phyloP scores from a whole-genome alignment of 164 flowering plant species.

The Kalanchoe fedtschenkoi region DNA sequence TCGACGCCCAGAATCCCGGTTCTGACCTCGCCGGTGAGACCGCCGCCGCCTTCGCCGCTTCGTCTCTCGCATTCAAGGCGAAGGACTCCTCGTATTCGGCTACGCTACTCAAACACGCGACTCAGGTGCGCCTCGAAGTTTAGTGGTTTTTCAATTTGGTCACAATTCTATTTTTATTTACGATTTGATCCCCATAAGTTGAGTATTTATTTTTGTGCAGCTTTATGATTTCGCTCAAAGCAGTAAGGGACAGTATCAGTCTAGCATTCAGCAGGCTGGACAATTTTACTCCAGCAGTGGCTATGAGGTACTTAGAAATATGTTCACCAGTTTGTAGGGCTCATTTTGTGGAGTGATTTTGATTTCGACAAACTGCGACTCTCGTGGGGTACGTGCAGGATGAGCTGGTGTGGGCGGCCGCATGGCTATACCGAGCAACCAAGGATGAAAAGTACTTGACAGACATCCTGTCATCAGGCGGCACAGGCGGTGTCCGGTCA shows the following conservation, averaged over 20 bases:
- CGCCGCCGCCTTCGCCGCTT: constrained; percentile 70
- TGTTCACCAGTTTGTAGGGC: background rate
- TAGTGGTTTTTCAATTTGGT: background rate
- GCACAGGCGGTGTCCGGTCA: constrained; percentile 25
- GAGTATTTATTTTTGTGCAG: background rate
- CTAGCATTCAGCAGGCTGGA: background rate
- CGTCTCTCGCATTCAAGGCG: constrained; percentile 41
- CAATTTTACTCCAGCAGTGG: background rate
- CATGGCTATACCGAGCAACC: constrained; percentile 21
- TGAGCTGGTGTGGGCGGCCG: constrained; percentile 5
- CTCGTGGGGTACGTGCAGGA: constrained; percentile 1
- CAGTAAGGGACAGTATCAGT: background rate
- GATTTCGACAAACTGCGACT: background rate
- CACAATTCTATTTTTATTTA: background rate
- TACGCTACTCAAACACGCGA: constrained; percentile 14
- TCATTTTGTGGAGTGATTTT: background rate
- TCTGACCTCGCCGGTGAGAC: constrained; percentile 70
- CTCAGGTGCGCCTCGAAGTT: background rate
- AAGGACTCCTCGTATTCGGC: constrained; percentile 25
- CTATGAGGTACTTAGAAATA: background rate
- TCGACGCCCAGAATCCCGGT: constrained; percentile 42
- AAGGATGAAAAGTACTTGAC: constrained; percentile 17
- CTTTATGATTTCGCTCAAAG: constrained; percentile 3
- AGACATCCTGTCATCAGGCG: constrained; percentile 10
- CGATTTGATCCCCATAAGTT: background rate